Evolutionary conservation across 1,284 basidiomycete species (phyloP).

Genomic region (Ceratobasidium sp.): DNA sequence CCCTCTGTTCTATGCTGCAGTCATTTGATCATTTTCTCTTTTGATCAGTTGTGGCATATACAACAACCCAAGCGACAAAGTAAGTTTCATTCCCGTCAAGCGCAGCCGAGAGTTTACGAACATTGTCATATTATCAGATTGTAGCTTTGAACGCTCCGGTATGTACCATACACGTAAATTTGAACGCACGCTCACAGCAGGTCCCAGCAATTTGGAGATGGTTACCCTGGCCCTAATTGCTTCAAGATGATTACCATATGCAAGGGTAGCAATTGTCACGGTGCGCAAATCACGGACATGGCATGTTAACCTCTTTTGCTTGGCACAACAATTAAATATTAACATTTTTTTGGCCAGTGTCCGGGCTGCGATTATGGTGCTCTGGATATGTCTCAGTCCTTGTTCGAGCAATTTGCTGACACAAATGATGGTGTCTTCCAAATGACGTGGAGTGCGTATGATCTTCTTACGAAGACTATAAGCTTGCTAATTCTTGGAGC

Average conservation of each 20-base stretch:
- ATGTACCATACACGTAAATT: slow-evolving; percentile 18
- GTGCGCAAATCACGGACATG: slow-evolving; percentile 59
- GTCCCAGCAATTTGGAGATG: slow-evolving; percentile 34
- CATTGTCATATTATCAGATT: slow-evolving; percentile 37
- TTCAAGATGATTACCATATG: slow-evolving; percentile 62
- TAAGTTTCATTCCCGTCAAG: not conserved
- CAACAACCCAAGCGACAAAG: slow-evolving; percentile 44
- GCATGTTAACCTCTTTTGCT: slow-evolving; percentile 13
- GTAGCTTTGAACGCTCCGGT: slow-evolving; percentile 48
- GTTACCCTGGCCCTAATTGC: slow-evolving; percentile 58
- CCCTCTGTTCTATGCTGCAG: not conserved
- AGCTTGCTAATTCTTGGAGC: not conserved
- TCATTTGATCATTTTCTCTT: not conserved
- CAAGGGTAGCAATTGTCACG: slow-evolving; percentile 58
- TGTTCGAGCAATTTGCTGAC: slow-evolving; percentile 47
- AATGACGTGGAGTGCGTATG: slow-evolving; percentile 47
- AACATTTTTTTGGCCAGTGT: slow-evolving; percentile 27
- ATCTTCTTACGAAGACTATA: not conserved
- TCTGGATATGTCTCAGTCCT: slow-evolving; percentile 48
- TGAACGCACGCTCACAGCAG: slow-evolving; percentile 9
- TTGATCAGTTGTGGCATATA: slow-evolving; percentile 44
- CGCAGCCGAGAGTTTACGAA: not conserved
- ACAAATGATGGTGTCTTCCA: slow-evolving; percentile 47
- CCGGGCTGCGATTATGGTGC: slow-evolving; percentile 47
- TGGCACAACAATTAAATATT: not conserved